Evolutionary conservation across 2,329 filamentous ascomycete species (phyloP), one percentile per base, ranked within the genome.

Genomic region (Colletotrichum nymphaeae): DNA sequence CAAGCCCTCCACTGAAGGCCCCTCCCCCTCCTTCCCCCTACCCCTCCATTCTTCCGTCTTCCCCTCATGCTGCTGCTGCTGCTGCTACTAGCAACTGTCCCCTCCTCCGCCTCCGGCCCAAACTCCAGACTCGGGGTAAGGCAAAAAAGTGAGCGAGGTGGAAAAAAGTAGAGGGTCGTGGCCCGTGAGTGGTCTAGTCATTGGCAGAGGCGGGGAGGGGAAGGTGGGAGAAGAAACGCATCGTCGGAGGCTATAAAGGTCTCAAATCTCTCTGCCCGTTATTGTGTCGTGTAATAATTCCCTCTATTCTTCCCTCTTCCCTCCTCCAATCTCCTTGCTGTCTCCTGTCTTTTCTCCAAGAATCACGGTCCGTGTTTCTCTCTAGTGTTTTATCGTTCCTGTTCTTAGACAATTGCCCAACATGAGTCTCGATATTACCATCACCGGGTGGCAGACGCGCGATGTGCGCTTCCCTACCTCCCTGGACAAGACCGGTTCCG

Each of bases 401-500:
- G 22, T 63, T 30, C 46, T 26, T 14, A 35, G 28, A 35, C 35
- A 55, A n/a, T 4, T 37, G 56, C 24, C 49, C 70, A 73, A 57
- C 30, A 88, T 88, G 86, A 77, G 63, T 32, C 46, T 84, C 63
- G 89, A 92, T 77, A 87, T 94, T 78, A 94, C 90, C 72, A 94
- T 95, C 80, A 94, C 92, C 67, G 90, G 91, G 75, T 94, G 91
- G 87, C 86, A 85, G 76, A 93, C 92, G 72, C 88, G 92, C 80
- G 93, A 95, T 85, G 92, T 95, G 81, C 91, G 93, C 77, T 95
- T 95, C 81, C 93, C 93, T 83, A 98, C 95, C n/a, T 98, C 95
- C 53, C 91, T 98, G 74, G 95, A 97, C 85, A 97, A 96, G 86
- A 97, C 95, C n/a, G 95, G 95, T 79, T 97, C 94, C 9, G 95